These are phyloP conservation scores for Microdochium bolleyi DNA, from an alignment of 2,329 filamentous ascomycete genomes.

Conservation along the genomic window DNA sequence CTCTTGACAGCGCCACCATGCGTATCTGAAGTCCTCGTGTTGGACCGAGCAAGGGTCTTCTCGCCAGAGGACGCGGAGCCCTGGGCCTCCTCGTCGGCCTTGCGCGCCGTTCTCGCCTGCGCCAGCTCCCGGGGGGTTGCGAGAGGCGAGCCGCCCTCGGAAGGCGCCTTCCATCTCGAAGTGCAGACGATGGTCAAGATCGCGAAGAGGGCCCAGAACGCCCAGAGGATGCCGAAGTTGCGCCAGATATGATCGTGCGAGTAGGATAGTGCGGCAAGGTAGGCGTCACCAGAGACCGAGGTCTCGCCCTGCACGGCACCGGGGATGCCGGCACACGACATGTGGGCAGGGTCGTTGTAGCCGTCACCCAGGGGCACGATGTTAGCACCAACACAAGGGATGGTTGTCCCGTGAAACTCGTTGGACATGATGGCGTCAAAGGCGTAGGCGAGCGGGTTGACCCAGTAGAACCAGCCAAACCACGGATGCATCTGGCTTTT, in stretches of 20 bases:
- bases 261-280: conserved; percentile 47
- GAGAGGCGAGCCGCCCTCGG: conserved; percentile 43
- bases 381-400: conserved; percentile 40
- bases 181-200: conserved; percentile 51
- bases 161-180: conserved; percentile 43
- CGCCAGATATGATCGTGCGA: conserved; percentile 44
- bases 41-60: conserved; percentile 6
- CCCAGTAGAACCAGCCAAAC: conserved; percentile 57
- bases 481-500: conserved; percentile 55
- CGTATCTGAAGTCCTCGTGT: conserved; percentile 11
- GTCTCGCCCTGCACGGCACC: conserved; percentile 42
- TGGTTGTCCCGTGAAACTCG: conserved; percentile 54
- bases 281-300: conserved; percentile 48
- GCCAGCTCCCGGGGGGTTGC: conserved; percentile 55
- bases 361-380: conserved; percentile 41
- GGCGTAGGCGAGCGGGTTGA: conserved; percentile 60
- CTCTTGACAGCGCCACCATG: conserved; percentile 10
- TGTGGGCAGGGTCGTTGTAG: conserved; percentile 32
- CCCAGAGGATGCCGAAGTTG: conserved; percentile 56
- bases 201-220: conserved; percentile 54
- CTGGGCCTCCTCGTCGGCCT: conserved; percentile 42
- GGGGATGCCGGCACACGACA: conserved; percentile 50
- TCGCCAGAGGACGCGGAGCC: conserved; percentile 2
- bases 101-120: conserved; percentile 21
- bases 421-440: conserved; percentile 64